A percentile compares a stretch with the other conserved stretches of the same genome.
Evolutionary conservation across 2,329 filamentous ascomycete genomes (phyloP).

Genomic region (Diaporthe australafricana): DNA sequence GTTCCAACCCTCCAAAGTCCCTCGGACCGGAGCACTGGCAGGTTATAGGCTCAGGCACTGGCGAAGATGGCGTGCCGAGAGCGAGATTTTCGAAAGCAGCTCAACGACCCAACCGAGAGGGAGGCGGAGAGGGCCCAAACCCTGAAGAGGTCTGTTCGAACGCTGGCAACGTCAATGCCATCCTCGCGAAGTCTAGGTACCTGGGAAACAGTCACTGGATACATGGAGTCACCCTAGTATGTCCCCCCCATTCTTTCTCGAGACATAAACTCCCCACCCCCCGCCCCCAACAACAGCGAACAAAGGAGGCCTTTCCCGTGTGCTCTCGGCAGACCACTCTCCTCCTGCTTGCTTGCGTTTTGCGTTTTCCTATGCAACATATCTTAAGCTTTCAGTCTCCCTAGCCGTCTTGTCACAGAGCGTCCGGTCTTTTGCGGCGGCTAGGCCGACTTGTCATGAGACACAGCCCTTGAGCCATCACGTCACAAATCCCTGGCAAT

Average conservation of each 20-base stretch:
- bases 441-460: background rate
- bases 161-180: slow-evolving; percentile 54
- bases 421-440: background rate
- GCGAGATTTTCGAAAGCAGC: background rate
- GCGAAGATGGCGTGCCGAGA: background rate
- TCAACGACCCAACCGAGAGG: slow-evolving; percentile 35
- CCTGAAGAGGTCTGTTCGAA: background rate
- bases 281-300: no score
- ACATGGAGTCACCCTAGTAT: slow-evolving; percentile 59
- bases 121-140: background rate
- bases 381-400: background rate
- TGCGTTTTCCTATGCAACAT: no score
- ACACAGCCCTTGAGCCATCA: background rate
- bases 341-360: no score
- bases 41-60: background rate
- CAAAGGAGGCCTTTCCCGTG: no score
- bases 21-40: slow-evolving; percentile 41
- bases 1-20: slow-evolving; percentile 55
- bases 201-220: slow-evolving; percentile 70
- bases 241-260: slow-evolving; percentile 38
- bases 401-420: background rate
- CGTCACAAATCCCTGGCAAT: background rate
- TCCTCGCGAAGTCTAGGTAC: slow-evolving; percentile 64
- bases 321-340: no score
- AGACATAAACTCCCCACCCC: background rate